Conservation (phyloP, 441 rosid species). For the Corymbia citriodora region DNA sequence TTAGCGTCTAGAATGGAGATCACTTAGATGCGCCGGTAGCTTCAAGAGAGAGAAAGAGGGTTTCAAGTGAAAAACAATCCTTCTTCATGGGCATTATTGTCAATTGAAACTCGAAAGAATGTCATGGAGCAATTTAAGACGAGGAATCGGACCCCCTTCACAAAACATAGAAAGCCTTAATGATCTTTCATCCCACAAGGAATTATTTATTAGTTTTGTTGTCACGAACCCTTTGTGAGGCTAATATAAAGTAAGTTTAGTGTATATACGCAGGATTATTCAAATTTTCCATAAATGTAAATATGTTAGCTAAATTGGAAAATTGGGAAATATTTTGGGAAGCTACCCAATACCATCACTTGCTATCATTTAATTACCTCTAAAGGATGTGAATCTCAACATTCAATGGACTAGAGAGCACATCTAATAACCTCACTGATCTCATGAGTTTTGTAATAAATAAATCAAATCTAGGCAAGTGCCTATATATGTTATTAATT, state of each 20-base stretch:
- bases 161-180: neutral
- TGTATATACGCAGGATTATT: neutral
- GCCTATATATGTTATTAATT: neutral
- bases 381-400: neutral
- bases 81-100: neutral
- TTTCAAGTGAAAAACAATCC: neutral
- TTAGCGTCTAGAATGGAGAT: neutral
- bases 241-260: neutral
- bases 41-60: neutral
- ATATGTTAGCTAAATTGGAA: neutral
- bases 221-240: neutral
- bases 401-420: neutral
- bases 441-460: neutral
- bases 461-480: neutral
- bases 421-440: neutral
- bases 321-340: neutral
- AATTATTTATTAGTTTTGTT: neutral
- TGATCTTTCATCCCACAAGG: neutral
- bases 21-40: neutral
- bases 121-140: neutral
- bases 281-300: neutral
- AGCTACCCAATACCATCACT: neutral
- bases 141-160: neutral
- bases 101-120: neutral
- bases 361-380: neutral